Evolutionary conservation across 495 filamentous ascomycete genomes (phyloP), one percentile per base, ranked within the genome.

Genomic region (Hypoxylon lenormandii): DNA sequence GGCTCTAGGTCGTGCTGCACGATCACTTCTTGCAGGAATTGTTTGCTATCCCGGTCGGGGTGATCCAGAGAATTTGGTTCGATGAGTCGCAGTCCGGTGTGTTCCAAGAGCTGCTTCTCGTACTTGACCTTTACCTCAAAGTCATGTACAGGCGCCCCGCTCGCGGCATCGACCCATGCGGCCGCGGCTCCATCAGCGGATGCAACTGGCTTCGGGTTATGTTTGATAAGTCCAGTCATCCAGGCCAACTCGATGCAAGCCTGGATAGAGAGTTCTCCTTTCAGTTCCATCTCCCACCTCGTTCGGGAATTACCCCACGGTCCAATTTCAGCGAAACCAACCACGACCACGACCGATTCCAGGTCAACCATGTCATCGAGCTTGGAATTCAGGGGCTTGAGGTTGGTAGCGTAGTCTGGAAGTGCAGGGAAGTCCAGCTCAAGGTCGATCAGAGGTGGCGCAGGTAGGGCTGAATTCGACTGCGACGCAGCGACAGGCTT

Each of bases 361-460:
- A 98, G 85, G 76, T 98, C 93, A 49, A 97, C 93, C 95, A 98
- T 97, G 33, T 93, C 94, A 79, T 94, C 92, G 64, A 97, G 89
- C 58, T 88, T 86, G 30, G 85, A 84, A 72, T 94, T 94, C 70
- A 97, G 87, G 7, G 93, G 91, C 76, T 93, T 88, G 58, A 98
- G 80, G 46, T 96, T 92, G 1, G 86, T 80, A 77, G 94, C 88
- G 89, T 94, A 98, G 74, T 95, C 87, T 21, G 93, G 94, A 10
- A 97, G 81, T 30, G 83, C 81, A 16, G 94, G 94, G 80, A 98
- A 98, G 54, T 92, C 87, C 68, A 91, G 96, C 76, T 96, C 96
- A 81, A 98, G 89, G 78, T 98, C 97, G 72, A 94, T 94, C 61
- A 94, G 90, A 36, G 93, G 93, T 77, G 95, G 89, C 18, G 93